phyloP scores from a whole-genome alignment of 164 flowering plant species.

The Magnolia officinalis region DNA sequence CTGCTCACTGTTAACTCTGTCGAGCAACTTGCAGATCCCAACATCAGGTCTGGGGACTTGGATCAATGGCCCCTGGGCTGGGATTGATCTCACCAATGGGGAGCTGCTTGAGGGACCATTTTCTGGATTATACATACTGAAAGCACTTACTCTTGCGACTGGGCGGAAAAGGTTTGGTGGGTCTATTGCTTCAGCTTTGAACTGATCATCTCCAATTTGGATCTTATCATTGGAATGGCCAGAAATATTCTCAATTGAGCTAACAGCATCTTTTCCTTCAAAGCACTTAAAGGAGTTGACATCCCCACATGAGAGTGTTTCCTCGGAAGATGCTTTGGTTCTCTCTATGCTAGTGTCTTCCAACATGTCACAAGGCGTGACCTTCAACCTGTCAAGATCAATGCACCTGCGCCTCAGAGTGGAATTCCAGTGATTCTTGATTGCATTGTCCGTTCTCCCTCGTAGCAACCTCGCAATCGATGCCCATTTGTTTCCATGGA shows the following conservation, averaged over 20 bases:
- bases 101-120: conserved; percentile 26
- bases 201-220: conserved; percentile 23
- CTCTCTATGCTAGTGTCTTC: conserved; percentile 55
- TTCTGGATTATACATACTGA: conserved; percentile 41
- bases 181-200: conserved; percentile 23
- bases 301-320: conserved; percentile 63
- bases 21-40: conserved; percentile 43
- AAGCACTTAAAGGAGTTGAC: conserved; percentile 39
- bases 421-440: conserved; percentile 96
- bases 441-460: conserved; percentile 91
- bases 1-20: conserved; percentile 40
- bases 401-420: conserved; percentile 64
- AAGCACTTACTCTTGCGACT: conserved; percentile 70
- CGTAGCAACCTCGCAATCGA: conserved; percentile 70
- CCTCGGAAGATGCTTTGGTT: conserved; percentile 77
- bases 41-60: conserved; percentile 44
- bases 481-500: conserved; percentile 96
- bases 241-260: conserved; percentile 33
- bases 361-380: conserved; percentile 25
- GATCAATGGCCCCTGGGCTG: conserved; percentile 33
- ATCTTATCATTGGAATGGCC: conserved; percentile 25
- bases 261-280: conserved; percentile 44
- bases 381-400: conserved; percentile 29
- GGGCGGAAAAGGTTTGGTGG: conserved; percentile 61
- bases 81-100: conserved; percentile 22